Evolutionary conservation across 345 rosid genomes (phyloP), one percentile per base, ranked within the genome.

Genomic region (Hirschfeldia incana): DNA sequence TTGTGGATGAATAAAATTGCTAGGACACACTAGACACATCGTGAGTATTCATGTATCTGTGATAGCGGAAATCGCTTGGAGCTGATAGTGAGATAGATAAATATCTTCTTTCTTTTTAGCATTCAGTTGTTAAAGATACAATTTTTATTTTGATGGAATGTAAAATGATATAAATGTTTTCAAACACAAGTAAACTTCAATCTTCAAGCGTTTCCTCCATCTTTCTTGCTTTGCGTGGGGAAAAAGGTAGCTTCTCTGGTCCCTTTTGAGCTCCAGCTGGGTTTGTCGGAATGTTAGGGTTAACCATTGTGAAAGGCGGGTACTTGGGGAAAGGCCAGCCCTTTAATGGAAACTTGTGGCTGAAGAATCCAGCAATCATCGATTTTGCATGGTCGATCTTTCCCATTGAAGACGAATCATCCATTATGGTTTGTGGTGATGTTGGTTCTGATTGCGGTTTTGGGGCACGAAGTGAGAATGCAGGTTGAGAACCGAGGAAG

Each of bases 1-100:
- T 87, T 93, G 65, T 55, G 99, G 98, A 61, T 88, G 92, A 85
- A 87, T 95, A 1, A 89, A 90, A 32, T 75, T 95, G 28, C 85
- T 89, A 6, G 98, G 98, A 71, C 69, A 76, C 58, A 81, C 69
- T 16, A 97, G 94, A 15, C 99, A 93, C 60, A 61, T 84, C 79
- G 76, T 90, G 6, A 90, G 84, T 87, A 88, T 93, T 75, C 98
- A 97, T 9, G 32, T 95, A 76, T 81, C 98, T 0, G 89, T 91
- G 55, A 82, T 89, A 34, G 36, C 62, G 5, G 87, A 84, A 78
- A 65, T 80, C 12, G 61, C 70, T 8, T 74, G 53, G 32, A 63
- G 62, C 37, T 80, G 17, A 60, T 67, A 39, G 46, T 39, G 8
- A 73, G 65, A 73, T 78, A 77, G 64, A 57, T 72, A 62, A 29